These are phyloP conservation scores for Phytophthora aleatoria DNA, from an alignment of 352 stramenopile genomes.

Conservation along the genomic window DNA sequence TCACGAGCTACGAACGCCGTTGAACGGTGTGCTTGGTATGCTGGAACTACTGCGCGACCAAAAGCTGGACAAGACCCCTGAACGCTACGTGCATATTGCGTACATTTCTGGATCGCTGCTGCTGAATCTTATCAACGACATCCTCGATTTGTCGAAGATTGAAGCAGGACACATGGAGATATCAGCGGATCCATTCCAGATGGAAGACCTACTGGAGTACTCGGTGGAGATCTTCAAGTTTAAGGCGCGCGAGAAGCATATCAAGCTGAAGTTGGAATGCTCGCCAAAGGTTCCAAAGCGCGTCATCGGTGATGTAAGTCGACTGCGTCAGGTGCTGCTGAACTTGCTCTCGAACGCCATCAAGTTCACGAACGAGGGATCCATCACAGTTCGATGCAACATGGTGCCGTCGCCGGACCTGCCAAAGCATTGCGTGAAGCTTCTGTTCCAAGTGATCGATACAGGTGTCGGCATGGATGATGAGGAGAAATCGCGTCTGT, in stretches of 20 bases:
- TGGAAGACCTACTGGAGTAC: constrained; percentile 77
- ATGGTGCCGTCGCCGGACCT: constrained; percentile 59
- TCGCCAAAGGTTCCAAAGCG: constrained; percentile 57
- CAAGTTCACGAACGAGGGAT: constrained; percentile 78
- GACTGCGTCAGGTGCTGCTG: constrained; percentile 70
- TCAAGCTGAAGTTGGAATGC: constrained; percentile 75
- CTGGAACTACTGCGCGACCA: constrained; percentile 71
- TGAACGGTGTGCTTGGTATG: constrained; percentile 84
- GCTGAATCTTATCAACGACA: constrained; percentile 85
- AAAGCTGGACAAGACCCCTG: constrained; percentile 58
- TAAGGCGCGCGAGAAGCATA: constrained; percentile 77
- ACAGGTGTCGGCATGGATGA: constrained; percentile 73
- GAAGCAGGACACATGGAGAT: constrained; percentile 90
- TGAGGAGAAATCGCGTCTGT: constrained; percentile 65
- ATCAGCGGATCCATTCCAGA: constrained; percentile 74
- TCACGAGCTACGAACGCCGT: constrained; percentile 68
- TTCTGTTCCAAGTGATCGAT: constrained; percentile 76
- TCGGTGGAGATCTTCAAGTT: constrained; percentile 87
- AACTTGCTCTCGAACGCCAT: constrained; percentile 82
- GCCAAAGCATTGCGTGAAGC: constrained; percentile 59
- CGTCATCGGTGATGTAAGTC: constrained; percentile 65
- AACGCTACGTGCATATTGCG: constrained; percentile 74
- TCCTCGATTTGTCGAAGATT: constrained; percentile 90
- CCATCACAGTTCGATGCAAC: constrained; percentile 71
- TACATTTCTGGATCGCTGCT: constrained; percentile 71